Evolutionary conservation across 768 basidiomycete species (phyloP).

Genomic region (Lentinula edodes): DNA sequence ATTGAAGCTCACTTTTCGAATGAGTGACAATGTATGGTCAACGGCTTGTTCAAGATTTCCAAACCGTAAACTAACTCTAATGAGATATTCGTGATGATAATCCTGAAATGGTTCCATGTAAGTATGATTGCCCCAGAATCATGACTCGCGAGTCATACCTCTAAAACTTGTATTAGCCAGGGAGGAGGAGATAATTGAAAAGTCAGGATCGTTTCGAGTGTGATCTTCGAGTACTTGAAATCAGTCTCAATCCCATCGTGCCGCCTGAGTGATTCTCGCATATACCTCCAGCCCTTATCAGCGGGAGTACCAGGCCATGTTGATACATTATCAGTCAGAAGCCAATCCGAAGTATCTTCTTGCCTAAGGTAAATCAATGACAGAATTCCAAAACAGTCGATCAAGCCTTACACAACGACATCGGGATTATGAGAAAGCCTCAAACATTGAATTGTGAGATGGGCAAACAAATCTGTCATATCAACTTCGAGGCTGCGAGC

Average conservation of each 20-base stretch:
- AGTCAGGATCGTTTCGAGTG: conserved; percentile 71
- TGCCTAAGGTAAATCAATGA: conserved; percentile 35
- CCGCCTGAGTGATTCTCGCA: conserved; percentile 72
- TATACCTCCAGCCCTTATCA: conserved; percentile 83
- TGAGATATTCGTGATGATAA: conserved; percentile 78
- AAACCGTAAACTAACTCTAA: conserved; percentile 71
- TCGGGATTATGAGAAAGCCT: conserved; percentile 63
- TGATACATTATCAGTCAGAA: conserved; percentile 71
- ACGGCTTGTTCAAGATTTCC: conserved; percentile 77
- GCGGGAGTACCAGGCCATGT: conserved; percentile 81
- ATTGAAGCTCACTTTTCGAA: conserved; percentile 54
- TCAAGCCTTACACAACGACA: conserved; percentile 43
- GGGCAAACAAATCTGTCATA: conserved; percentile 81
- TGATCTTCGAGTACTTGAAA: conserved; percentile 70
- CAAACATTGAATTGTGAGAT: conserved; percentile 74
- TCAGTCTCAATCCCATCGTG: conserved; percentile 72
- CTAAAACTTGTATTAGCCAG: conserved; percentile 76
- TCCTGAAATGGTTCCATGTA: conserved; percentile 30
- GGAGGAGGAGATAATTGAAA: conserved; percentile 63
- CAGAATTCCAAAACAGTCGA: conserved; percentile 2
- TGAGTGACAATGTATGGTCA: conserved; percentile 62
- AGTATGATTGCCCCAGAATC: neutral
- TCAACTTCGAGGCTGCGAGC: conserved; percentile 76
- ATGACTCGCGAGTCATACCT: conserved; percentile 36
- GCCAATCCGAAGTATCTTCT: conserved; percentile 75